phyloP scores from a whole-genome alignment of 2,329 filamentous ascomycete species.

The Chrysoporthe austroafricana region DNA sequence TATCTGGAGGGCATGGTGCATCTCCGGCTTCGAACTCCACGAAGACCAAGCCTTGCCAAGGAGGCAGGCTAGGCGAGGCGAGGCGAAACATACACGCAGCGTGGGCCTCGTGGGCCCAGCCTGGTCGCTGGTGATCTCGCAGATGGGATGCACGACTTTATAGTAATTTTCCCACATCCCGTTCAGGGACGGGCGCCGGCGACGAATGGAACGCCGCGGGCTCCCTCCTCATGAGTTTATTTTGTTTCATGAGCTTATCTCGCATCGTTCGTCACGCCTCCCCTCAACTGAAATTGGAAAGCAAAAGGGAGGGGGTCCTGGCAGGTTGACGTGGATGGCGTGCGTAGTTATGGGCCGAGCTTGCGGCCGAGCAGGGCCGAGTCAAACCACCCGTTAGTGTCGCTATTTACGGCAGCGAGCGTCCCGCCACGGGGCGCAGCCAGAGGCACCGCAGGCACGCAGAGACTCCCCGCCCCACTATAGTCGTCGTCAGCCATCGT shows the following conservation, averaged over 20 bases:
- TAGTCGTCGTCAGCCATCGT: constrained; percentile 7
- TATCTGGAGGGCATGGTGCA: not conserved
- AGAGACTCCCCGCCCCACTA: not conserved
- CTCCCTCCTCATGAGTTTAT: not conserved
- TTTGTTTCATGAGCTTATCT: not conserved
- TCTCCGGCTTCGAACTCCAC: not conserved
- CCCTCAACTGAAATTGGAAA: not conserved
- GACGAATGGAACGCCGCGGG: not conserved
- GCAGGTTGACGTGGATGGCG: not conserved
- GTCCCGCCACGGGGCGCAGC: not conserved
- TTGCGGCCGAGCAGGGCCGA: not conserved
- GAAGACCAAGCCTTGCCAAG: not conserved
- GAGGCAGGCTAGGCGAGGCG: not conserved
- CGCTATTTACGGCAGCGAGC: constrained; percentile 1
- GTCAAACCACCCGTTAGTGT: not conserved
- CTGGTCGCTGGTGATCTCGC: too few relatives aligned
- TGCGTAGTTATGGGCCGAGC: not conserved
- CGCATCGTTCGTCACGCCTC: not conserved
- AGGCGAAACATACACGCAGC: not conserved
- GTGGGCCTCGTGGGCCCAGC: not conserved
- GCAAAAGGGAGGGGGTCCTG: not conserved
- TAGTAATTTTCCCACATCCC: not conserved
- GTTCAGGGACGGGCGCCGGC: not conserved
- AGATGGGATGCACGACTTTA: not conserved
- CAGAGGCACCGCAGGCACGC: not conserved